These are phyloP conservation scores for Penicillium sp. DNA, from an alignment of 2,329 filamentous ascomycete genomes.

Conservation along the genomic window DNA sequence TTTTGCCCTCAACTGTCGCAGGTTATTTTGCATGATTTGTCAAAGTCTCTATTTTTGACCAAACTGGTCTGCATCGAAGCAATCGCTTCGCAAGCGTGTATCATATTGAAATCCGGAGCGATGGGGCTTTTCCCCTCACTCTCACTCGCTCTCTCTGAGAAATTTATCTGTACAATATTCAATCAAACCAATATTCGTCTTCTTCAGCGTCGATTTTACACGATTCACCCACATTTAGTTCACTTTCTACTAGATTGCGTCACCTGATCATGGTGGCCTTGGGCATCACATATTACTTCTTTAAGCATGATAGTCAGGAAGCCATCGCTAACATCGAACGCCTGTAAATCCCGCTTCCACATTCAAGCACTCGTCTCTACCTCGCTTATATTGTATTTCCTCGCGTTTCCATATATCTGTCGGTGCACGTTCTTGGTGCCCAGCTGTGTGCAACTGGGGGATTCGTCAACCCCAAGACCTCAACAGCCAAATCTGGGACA, in stretches of 20 bases:
- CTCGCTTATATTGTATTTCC: neutral
- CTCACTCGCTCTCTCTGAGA: neutral
- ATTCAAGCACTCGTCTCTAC: neutral
- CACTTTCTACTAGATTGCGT: neutral
- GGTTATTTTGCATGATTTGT: neutral
- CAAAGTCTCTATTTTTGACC: constrained; percentile 8
- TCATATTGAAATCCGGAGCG: constrained; percentile 6
- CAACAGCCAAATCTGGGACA: neutral
- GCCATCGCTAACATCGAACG: neutral
- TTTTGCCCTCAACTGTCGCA: neutral
- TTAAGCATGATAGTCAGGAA: neutral
- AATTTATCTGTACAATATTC: constrained; percentile 13
- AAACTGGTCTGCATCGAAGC: constrained; percentile 14
- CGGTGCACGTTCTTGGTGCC: neutral
- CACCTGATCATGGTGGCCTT: constrained; percentile 8
- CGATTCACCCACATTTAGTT: neutral
- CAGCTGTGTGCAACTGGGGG: neutral
- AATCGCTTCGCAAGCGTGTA: constrained; percentile 18
- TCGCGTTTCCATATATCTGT: neutral
- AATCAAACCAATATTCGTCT: neutral
- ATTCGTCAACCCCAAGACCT: neutral
- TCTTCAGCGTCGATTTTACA: neutral
- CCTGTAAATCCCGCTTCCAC: neutral
- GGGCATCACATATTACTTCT: neutral
- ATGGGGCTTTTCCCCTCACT: neutral